Percentiles rank a stretch among this genome's conserved stretches.
Evolutionary conservation across 2,329 filamentous ascomycete genomes (phyloP).

Genomic region (Trichoderma arundinaceum): DNA sequence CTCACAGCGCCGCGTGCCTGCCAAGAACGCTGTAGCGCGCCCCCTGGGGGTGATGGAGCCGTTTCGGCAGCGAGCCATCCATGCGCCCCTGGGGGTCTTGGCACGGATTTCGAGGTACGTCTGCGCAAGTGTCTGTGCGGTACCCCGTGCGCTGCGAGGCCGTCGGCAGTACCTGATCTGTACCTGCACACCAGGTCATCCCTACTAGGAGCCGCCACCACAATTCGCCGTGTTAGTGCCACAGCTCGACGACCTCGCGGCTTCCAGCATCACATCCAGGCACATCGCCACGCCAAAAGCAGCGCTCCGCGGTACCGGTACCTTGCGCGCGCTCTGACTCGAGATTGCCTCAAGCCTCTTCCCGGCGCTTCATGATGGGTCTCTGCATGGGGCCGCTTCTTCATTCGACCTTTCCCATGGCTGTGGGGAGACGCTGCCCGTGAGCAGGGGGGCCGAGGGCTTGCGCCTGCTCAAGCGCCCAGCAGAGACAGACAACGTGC

Average conservation of each 20-base stretch:
- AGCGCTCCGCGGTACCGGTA: background rate
- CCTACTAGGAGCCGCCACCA: background rate
- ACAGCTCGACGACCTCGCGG: conserved; percentile 1
- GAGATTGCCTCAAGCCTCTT: conserved; percentile 21
- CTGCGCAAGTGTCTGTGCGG: too few relatives aligned
- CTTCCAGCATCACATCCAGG: background rate
- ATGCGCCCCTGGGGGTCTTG: conserved; percentile 27
- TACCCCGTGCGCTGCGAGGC: too few relatives aligned
- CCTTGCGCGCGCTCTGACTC: conserved; percentile 12
- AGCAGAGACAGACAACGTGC: conserved; percentile 8
- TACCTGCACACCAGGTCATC: background rate
- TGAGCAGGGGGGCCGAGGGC: conserved; percentile 6
- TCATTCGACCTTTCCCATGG: conserved; percentile 18
- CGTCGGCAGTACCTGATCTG: background rate
- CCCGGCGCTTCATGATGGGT: conserved; percentile 27
- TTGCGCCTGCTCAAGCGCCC: conserved; percentile 24
- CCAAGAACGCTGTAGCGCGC: conserved; percentile 29
- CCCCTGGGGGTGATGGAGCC: conserved; percentile 18
- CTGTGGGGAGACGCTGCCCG: conserved; percentile 9
- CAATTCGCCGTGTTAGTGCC: conserved; percentile 2
- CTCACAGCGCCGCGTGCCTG: conserved; percentile 26
- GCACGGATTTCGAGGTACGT: background rate
- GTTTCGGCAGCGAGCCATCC: conserved; percentile 30
- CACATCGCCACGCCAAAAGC: conserved; percentile 5
- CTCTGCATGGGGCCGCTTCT: conserved; percentile 1